phyloP scores from a whole-genome alignment of 1,139 yeast genomes.

The Hansenula sp. region DNA sequence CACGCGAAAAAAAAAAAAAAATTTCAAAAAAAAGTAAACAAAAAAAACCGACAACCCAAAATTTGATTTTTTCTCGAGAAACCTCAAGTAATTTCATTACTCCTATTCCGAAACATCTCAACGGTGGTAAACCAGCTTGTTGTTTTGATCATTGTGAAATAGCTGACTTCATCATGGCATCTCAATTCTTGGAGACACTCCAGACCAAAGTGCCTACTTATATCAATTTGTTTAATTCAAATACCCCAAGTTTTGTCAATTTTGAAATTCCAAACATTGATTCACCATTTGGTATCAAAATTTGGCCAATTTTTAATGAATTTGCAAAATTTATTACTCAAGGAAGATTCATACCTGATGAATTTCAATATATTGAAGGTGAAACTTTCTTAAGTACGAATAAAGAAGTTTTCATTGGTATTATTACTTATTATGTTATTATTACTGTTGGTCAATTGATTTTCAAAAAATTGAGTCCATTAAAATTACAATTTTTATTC shows the following conservation, averaged over 20 bases:
- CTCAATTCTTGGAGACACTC: conserved; percentile 14
- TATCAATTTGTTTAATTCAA: conserved; percentile 12
- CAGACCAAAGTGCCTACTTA: conserved; percentile 17
- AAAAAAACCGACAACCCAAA: too few relatives aligned
- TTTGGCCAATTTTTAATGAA: conserved; percentile 83
- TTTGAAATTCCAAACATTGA: conserved; percentile 54
- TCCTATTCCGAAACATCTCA: too few relatives aligned
- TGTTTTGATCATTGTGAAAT: neutral
- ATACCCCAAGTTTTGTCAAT: conserved; percentile 19
- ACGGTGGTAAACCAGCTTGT: too few relatives aligned
- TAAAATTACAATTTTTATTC: conserved; percentile 67
- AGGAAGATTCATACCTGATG: conserved; percentile 46
- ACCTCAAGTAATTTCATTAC: too few relatives aligned
- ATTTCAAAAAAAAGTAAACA: too few relatives aligned
- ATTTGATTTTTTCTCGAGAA: too few relatives aligned
- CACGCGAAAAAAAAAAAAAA: too few relatives aligned
- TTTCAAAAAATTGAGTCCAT: conserved; percentile 55
- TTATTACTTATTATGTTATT: conserved; percentile 65
- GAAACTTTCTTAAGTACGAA: conserved; percentile 67
- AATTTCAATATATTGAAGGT: conserved; percentile 65
- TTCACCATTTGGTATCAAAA: conserved; percentile 82
- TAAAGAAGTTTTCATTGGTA: conserved; percentile 58
- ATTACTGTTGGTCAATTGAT: conserved; percentile 80
- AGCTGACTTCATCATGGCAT: neutral
- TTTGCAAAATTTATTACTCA: conserved; percentile 26